Evolutionary conservation across 345 rosid species (phyloP).

Genomic region (Pistacia atlantica): DNA sequence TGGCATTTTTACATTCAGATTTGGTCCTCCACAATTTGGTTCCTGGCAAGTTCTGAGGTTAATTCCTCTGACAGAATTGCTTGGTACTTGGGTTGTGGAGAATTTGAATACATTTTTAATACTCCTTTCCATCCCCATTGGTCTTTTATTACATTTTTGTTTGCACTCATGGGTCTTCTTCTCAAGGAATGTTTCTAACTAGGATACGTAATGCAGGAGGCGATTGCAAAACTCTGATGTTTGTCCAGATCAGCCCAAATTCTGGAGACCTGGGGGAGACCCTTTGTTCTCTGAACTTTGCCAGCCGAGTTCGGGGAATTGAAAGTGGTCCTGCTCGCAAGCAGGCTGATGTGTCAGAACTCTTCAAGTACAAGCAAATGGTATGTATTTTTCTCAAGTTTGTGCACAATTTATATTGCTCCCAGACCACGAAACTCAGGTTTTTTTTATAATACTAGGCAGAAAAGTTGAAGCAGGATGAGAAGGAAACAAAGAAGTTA

Average conservation of each 20-base stretch:
- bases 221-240: constrained; percentile 95
- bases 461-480: constrained; percentile 91
- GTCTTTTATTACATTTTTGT: not conserved
- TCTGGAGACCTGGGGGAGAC: constrained; percentile 83
- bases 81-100: constrained; percentile 1
- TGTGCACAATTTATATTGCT: not conserved
- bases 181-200: constrained; percentile 9
- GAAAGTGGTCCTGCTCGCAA: constrained; percentile 95
- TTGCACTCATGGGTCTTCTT: not conserved
- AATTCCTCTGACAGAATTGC: not conserved
- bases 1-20: not conserved
- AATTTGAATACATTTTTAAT: not conserved
- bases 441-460: constrained; percentile 45
- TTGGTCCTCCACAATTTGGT: constrained; percentile 2
- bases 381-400: constrained; percentile 36
- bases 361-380: constrained; percentile 85
- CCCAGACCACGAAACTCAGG: not conserved
- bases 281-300: constrained; percentile 86
- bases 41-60: constrained; percentile 9
- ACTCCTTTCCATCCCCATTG: not conserved
- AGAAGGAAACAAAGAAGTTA: constrained; percentile 85
- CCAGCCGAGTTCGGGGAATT: constrained; percentile 85
- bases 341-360: constrained; percentile 67
- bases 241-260: constrained; percentile 95
- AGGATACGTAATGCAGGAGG: constrained; percentile 59